Evolutionary conservation across 1,284 basidiomycete genomes (phyloP), one percentile per base, ranked within the genome.

Genomic region (Tylopilus orsonianus): DNA sequence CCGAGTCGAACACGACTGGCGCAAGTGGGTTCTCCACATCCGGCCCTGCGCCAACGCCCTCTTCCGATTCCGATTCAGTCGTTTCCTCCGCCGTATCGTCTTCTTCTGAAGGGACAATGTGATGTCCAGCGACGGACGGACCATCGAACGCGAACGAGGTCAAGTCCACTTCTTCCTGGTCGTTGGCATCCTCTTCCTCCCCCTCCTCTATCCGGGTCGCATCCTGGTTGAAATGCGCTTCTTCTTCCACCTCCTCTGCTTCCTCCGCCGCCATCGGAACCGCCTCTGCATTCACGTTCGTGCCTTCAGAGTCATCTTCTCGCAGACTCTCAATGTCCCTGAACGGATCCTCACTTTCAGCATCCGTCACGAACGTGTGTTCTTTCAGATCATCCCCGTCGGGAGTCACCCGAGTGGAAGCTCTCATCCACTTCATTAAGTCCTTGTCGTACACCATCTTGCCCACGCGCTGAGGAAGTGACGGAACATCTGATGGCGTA

Each of bases 391-490:
- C 73, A 38, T 75, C 75, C 24, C 62, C 67, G 51, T 62, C 73
- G 37, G 62, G 68, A 26, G 58, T 62, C 41, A 54, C 16, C 18
- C 53, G 64, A 16, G 66, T 72, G 8, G 69, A 78, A 34, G 70
- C 81, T 67, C 85, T 87, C 41, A 93, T 82, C 93, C 93, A 97
- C 54, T 80, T 80, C 82, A 90, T 89, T 66, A 81, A 75, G 30
- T 77, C 76, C 48, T 77, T 80, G 69, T 96, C 93, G 57, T 85
- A 93, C 33, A 90, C 72, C 93, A 97, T 95, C 61, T 82, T 81
- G 1, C 92, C 92, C 37, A 93, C 81, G 42, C 82, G 75, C 22
- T 91, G 85, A 2, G 89, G 85, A 20, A 91, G 71, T 32, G 79
- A 61, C 12, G 85, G 84, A 12, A 95, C 73, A 58, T 94, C 93